These are phyloP conservation scores for Silene coronaria DNA, from an alignment of 179 eudicot species.

Conservation along the genomic window DNA sequence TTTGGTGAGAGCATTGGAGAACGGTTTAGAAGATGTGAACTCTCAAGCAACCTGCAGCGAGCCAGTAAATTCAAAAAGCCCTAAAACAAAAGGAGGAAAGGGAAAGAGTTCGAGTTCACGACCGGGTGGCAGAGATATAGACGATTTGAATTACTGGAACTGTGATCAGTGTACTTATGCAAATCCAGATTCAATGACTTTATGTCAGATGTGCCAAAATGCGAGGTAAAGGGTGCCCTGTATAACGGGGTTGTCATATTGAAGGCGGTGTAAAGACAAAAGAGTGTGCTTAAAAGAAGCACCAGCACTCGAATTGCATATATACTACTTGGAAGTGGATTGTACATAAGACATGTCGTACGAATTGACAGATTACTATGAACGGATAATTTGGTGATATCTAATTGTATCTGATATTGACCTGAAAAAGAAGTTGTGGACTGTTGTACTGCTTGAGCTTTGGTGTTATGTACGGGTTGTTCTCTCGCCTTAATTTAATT, in stretches of 20 bases:
- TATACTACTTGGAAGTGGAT: neutral
- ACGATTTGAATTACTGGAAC: conserved; percentile 48
- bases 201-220: conserved; percentile 55
- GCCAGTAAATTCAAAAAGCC: conserved; percentile 38
- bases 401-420: neutral
- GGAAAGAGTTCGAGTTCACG: conserved; percentile 45
- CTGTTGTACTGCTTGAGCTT: conserved; percentile 7
- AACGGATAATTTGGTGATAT: neutral
- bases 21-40: conserved; percentile 61
- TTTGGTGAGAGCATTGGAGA: conserved; percentile 72
- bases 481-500: neutral
- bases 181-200: conserved; percentile 34
- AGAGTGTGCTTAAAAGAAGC: neutral
- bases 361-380: neutral
- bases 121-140: conserved; percentile 29
- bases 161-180: conserved; percentile 61
- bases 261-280: conserved; percentile 1
- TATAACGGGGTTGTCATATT: neutral
- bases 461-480: neutral
- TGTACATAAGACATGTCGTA: conserved; percentile 2
- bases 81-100: conserved; percentile 39
- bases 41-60: conserved; percentile 37
- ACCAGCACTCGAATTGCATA: neutral
- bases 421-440: neutral
- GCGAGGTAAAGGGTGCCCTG: conserved; percentile 25